phyloP scores from a whole-genome alignment of 768 basidiomycete genomes.

The Suillus discolor region DNA sequence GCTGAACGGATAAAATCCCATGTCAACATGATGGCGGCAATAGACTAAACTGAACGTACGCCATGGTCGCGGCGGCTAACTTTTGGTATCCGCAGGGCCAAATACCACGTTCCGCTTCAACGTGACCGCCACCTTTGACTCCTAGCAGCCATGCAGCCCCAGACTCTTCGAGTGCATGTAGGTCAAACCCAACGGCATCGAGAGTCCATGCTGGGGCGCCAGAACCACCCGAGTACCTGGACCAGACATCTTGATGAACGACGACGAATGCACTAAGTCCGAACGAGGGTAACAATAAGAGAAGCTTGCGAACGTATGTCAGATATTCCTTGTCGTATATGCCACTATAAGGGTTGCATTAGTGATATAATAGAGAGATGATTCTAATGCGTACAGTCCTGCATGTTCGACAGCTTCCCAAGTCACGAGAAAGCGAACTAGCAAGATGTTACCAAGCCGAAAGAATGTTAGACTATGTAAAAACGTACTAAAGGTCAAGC shows the following conservation, averaged over 20 bases:
- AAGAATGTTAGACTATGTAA: background rate
- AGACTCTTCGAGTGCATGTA: constrained; percentile 74
- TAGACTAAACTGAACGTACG: constrained; percentile 48
- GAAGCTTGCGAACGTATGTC: constrained; percentile 68
- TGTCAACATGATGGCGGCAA: constrained; percentile 5
- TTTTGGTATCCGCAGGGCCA: constrained; percentile 98
- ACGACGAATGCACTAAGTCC: constrained; percentile 76
- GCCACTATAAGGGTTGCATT: constrained; percentile 50
- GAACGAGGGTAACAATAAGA: constrained; percentile 71
- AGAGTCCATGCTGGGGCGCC: constrained; percentile 98
- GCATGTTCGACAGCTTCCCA: constrained; percentile 98
- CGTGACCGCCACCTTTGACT: constrained; percentile 73
- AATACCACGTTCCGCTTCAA: constrained; percentile 76
- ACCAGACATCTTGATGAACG: constrained; percentile 96
- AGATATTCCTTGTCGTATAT: constrained; percentile 86
- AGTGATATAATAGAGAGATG: background rate
- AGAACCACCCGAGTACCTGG: constrained; percentile 90
- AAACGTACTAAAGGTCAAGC: constrained; percentile 77
- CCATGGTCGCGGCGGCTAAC: constrained; percentile 90
- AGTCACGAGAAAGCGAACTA: constrained; percentile 90
- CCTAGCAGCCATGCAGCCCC: constrained; percentile 89
- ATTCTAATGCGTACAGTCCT: constrained; percentile 69
- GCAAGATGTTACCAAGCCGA: background rate
- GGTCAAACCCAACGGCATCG: constrained; percentile 82
- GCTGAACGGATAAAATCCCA: constrained; percentile 37